Percentiles rank a stretch among this genome's conserved stretches.
Conservation (phyloP, 805 yeast genomes). For the Candida namnaoensis region DNA sequence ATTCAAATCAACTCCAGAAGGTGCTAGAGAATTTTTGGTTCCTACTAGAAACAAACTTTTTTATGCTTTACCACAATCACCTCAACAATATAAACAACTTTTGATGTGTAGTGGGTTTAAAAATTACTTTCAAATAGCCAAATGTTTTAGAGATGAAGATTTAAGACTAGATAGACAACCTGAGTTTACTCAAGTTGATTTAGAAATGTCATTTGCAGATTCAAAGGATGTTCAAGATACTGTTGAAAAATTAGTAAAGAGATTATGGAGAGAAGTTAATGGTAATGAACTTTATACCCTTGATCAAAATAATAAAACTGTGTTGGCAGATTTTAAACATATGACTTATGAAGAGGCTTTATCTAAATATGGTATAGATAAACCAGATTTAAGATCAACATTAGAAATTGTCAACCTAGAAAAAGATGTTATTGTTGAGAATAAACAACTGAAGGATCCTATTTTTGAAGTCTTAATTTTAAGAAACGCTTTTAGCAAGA, state of each 20-base stretch:
- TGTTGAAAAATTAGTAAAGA: conserved; percentile 47
- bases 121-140: conserved; percentile 83
- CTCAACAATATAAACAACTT: conserved; percentile 94
- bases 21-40: conserved; percentile 91
- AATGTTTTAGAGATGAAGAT: conserved; percentile 95
- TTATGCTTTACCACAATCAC: conserved; percentile 95
- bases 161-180: conserved; percentile 93
- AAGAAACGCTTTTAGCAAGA: conserved; percentile 26
- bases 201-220: conserved; percentile 83
- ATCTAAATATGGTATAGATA: conserved; percentile 77
- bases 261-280: conserved; percentile 46
- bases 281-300: conserved; percentile 18
- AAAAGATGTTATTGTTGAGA: conserved; percentile 25
- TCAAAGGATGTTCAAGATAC: conserved; percentile 58
- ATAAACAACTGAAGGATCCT: conserved; percentile 37
- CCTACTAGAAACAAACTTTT: conserved; percentile 69
- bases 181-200: conserved; percentile 93
- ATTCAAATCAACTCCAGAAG: conserved; percentile 96
- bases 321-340: conserved; percentile 24
- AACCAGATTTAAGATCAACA: conserved; percentile 78
- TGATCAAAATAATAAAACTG: conserved; percentile 7
- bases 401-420: conserved; percentile 43
- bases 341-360: conserved; percentile 65
- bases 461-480: conserved; percentile 70
- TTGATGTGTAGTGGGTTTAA: conserved; percentile 91